Conservation (phyloP, 257 asterid genomes). For the Echium plantagineum region DNA sequence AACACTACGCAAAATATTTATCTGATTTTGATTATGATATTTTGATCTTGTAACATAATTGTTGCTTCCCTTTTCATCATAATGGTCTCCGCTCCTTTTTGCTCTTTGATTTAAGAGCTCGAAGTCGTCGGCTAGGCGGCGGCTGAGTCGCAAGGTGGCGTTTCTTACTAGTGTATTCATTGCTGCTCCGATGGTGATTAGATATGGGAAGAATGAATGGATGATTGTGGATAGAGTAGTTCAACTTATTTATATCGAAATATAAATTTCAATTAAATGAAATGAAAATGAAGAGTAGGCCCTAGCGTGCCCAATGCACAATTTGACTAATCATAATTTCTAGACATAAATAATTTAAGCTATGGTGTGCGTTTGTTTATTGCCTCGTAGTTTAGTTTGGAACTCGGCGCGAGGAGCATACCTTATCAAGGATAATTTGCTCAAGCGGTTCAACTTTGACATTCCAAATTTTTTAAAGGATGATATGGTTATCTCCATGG, state of each 20-base stretch:
- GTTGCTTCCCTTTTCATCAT: constrained; percentile 21
- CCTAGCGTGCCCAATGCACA: no score
- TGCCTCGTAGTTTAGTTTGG: no score
- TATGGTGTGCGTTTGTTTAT: no score
- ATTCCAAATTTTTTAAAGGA: no score
- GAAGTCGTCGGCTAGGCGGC: background rate
- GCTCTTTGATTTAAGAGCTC: constrained; percentile 11
- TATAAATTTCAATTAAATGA: no score
- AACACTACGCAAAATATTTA: constrained; percentile 28
- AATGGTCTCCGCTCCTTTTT: constrained; percentile 2
- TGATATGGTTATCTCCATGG: no score
- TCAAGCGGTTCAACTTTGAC: no score
- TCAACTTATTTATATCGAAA: background rate
- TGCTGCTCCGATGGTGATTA: background rate
- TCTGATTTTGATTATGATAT: constrained; percentile 10
- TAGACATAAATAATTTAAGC: no score
- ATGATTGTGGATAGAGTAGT: background rate
- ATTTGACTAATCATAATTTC: no score
- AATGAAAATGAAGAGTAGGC: no score
- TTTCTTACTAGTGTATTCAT: constrained; percentile 29
- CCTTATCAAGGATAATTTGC: no score
- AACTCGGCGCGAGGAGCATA: no score
- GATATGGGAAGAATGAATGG: background rate
- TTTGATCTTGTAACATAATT: constrained; percentile 19
- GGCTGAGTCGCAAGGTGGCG: constrained; percentile 20